Evolutionary conservation across 2,329 filamentous ascomycete species (phyloP).

Genomic region (Alternaria burnsii): DNA sequence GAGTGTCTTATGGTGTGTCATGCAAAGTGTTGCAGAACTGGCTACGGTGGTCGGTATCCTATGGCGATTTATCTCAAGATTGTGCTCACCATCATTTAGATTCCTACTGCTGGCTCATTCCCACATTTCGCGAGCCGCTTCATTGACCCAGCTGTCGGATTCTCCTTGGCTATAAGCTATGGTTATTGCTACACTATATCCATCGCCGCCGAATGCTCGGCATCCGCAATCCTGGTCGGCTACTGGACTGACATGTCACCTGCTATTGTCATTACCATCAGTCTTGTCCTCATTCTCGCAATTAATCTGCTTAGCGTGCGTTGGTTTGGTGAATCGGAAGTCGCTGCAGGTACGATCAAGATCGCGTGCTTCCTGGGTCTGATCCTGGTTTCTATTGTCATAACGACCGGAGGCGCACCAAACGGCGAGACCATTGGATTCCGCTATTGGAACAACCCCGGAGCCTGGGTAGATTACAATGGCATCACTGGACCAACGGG

Average conservation of each 20-base stretch:
- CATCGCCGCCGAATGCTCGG: slow-evolving; percentile 59
- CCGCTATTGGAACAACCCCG: slow-evolving; percentile 71
- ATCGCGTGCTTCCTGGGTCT: slow-evolving; percentile 50
- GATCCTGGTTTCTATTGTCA: slow-evolving; percentile 32
- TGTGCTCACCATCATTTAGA: slow-evolving; percentile 2
- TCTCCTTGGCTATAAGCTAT: slow-evolving; percentile 56
- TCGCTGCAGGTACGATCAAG: slow-evolving; percentile 54
- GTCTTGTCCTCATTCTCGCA: slow-evolving; percentile 59
- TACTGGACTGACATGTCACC: slow-evolving; percentile 61
- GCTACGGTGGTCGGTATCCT: slow-evolving; percentile 44
- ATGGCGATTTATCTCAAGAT: not conserved
- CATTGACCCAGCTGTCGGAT: slow-evolving; percentile 69
- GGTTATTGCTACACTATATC: slow-evolving; percentile 58
- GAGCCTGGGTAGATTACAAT: slow-evolving; percentile 73
- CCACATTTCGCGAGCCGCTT: slow-evolving; percentile 69
- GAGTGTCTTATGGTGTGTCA: slow-evolving; percentile 64
- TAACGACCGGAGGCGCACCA: slow-evolving; percentile 56
- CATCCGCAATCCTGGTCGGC: slow-evolving; percentile 48
- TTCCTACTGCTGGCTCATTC: slow-evolving; percentile 61
- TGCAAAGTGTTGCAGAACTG: slow-evolving; percentile 71
- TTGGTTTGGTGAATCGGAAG: slow-evolving; percentile 60
- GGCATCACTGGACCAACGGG: slow-evolving; percentile 55
- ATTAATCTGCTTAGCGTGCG: slow-evolving; percentile 62
- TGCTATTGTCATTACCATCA: slow-evolving; percentile 64
- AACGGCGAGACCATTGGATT: slow-evolving; percentile 69